phyloP scores from a whole-genome alignment of 176 grass and related monocot genomes.

The Cocos nucifera region DNA sequence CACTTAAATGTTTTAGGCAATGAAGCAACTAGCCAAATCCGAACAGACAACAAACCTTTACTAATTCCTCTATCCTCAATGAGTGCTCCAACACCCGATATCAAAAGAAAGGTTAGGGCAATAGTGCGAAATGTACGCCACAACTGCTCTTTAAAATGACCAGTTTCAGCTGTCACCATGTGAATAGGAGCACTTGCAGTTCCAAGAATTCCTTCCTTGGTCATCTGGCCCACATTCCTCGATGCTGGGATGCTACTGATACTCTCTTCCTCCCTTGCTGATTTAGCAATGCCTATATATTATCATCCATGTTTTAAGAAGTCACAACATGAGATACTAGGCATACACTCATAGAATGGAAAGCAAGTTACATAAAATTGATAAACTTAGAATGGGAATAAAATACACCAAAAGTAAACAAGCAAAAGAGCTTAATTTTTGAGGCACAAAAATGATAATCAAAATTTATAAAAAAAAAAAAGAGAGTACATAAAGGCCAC shows the following conservation, averaged over 20 bases:
- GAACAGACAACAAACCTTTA: slow-evolving; percentile 51
- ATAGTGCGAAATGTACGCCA: slow-evolving; percentile 92
- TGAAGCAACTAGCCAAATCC: background rate
- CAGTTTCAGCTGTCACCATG: slow-evolving; percentile 75
- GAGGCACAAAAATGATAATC: too few species aligned
- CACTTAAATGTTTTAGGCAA: background rate
- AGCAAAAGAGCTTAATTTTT: too few species aligned
- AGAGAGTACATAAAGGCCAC: too few species aligned
- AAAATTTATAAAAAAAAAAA: too few species aligned
- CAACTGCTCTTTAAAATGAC: slow-evolving; percentile 86
- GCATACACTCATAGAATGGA: background rate
- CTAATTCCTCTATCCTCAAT: slow-evolving; percentile 92
- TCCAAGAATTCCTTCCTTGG: slow-evolving; percentile 79
- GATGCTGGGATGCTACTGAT: slow-evolving; percentile 36
- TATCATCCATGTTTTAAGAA: slow-evolving; percentile 12
- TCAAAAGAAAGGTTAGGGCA: slow-evolving; percentile 81
- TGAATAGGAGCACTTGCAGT: slow-evolving; percentile 75
- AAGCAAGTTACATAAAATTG: too few species aligned
- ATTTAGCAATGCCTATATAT: slow-evolving; percentile 46
- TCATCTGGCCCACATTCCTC: slow-evolving; percentile 35
- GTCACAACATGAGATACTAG: background rate
- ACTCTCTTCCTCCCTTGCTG: slow-evolving; percentile 47
- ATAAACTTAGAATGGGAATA: too few species aligned
- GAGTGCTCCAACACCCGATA: slow-evolving; percentile 85
- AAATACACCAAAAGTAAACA: too few species aligned